These are phyloP conservation scores for Nidula niveotomentosa DNA, from an alignment of 1,284 basidiomycete species.

Conservation along the genomic window DNA sequence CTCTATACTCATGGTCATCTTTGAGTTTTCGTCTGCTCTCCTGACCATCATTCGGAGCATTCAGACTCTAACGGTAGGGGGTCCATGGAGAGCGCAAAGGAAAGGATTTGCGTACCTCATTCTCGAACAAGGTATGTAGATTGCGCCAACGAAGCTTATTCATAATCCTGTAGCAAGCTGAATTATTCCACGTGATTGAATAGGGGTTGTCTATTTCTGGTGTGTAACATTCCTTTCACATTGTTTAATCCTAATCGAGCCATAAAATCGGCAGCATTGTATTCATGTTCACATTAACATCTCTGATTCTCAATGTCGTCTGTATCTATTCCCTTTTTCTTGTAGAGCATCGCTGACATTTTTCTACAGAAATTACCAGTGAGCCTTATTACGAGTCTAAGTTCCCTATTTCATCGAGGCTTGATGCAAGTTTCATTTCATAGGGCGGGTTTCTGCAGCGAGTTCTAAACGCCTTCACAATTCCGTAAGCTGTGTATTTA, in stretches of 20 bases:
- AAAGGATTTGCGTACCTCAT: slow-evolving; percentile 24
- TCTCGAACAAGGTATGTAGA: slow-evolving; percentile 24
- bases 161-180: not conserved
- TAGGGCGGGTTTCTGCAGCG: not conserved
- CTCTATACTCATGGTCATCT: slow-evolving; percentile 25
- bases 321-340: not conserved
- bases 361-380: not conserved
- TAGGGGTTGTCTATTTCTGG: not conserved
- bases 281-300: not conserved
- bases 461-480: not conserved
- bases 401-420: not conserved
- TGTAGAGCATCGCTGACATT: not conserved
- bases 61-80: slow-evolving; percentile 21
- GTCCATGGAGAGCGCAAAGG: slow-evolving; percentile 16
- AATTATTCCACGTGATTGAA: not conserved
- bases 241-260: not conserved
- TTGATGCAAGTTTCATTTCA: not conserved
- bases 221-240: not conserved
- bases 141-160: too few species aligned
- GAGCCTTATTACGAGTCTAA: not conserved
- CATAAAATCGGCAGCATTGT: not conserved
- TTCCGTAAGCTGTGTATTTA: not conserved
- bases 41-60: slow-evolving; percentile 26
- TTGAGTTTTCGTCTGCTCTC: slow-evolving; percentile 22
- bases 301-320: not conserved